These are phyloP conservation scores for Leccinum rimulosum DNA, from an alignment of 768 basidiomycete genomes.

Conservation along the genomic window DNA sequence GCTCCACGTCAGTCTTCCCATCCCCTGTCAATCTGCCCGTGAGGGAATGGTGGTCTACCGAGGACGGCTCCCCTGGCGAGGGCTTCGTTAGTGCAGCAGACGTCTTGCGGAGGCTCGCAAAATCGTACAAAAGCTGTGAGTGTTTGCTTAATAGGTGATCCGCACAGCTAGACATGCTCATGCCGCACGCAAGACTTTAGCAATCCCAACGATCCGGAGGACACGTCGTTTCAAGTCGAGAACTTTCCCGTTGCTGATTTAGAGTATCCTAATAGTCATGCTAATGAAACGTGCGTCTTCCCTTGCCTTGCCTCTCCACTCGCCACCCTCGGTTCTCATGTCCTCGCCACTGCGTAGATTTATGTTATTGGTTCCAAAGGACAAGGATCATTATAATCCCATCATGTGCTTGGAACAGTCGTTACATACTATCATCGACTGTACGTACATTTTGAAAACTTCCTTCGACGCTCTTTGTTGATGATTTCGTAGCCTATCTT, in stretches of 20 bases:
- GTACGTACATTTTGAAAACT: constrained; percentile 40
- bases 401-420: constrained; percentile 75
- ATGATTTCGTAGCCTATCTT: constrained; percentile 52
- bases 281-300: constrained; percentile 59
- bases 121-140: constrained; percentile 70
- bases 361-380: constrained; percentile 74
- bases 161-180: constrained; percentile 5
- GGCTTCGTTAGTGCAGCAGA: constrained; percentile 60
- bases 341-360: constrained; percentile 43
- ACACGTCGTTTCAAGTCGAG: constrained; percentile 62
- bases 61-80: constrained; percentile 51
- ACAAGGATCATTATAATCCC: constrained; percentile 85
- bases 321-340: not conserved
- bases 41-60: constrained; percentile 47
- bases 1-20: constrained; percentile 58
- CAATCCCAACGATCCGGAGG: constrained; percentile 61
- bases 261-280: constrained; percentile 73
- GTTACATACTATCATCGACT: constrained; percentile 69
- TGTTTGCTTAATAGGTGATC: constrained; percentile 5
- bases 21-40: constrained; percentile 24
- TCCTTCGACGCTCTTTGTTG: not conserved
- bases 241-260: constrained; percentile 66
- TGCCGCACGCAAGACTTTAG: constrained; percentile 53
- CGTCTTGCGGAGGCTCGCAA: constrained; percentile 61
- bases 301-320: not conserved